Evolutionary conservation across 345 rosid species (phyloP).

Genomic region (Ceriops decandra): DNA sequence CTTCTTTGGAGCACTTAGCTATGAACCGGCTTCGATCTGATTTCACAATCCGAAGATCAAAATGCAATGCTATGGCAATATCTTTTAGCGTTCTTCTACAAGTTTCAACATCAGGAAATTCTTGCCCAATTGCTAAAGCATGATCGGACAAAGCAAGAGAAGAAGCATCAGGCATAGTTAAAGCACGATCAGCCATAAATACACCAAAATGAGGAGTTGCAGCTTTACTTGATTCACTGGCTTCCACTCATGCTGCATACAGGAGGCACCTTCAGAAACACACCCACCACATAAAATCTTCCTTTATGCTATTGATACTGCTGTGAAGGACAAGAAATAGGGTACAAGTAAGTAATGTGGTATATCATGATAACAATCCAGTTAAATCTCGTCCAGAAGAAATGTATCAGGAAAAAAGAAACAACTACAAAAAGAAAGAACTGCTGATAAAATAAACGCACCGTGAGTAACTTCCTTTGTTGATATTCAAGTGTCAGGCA

Average conservation of each 20-base stretch:
- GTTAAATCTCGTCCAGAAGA: background rate
- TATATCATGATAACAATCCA: no score
- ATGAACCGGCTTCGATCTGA: slow-evolving; percentile 97
- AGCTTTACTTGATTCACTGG: slow-evolving; percentile 19
- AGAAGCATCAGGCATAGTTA: slow-evolving; percentile 33
- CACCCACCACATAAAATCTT: slow-evolving; percentile 21
- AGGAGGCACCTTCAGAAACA: slow-evolving; percentile 10
- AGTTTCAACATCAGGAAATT: slow-evolving; percentile 96
- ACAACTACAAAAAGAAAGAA: background rate
- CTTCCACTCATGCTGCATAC: slow-evolving; percentile 22
- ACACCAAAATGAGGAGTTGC: slow-evolving; percentile 19
- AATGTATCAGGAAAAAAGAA: background rate
- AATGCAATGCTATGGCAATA: slow-evolving; percentile 88
- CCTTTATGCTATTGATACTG: slow-evolving; percentile 14
- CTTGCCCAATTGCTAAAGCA: slow-evolving; percentile 71
- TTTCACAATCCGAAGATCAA: slow-evolving; percentile 95
- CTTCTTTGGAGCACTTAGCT: slow-evolving; percentile 98
- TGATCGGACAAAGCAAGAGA: slow-evolving; percentile 26
- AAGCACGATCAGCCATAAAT: slow-evolving; percentile 68
- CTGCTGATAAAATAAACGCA: background rate
- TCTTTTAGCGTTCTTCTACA: slow-evolving; percentile 95
- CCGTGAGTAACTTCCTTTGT: background rate
- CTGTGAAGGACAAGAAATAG: slow-evolving; percentile 10
- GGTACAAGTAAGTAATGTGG: slow-evolving; percentile 1
- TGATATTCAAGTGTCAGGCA: no score